Evolutionary conservation across 495 filamentous ascomycete species (phyloP).

Genomic region (Lophiotrema nucula): DNA sequence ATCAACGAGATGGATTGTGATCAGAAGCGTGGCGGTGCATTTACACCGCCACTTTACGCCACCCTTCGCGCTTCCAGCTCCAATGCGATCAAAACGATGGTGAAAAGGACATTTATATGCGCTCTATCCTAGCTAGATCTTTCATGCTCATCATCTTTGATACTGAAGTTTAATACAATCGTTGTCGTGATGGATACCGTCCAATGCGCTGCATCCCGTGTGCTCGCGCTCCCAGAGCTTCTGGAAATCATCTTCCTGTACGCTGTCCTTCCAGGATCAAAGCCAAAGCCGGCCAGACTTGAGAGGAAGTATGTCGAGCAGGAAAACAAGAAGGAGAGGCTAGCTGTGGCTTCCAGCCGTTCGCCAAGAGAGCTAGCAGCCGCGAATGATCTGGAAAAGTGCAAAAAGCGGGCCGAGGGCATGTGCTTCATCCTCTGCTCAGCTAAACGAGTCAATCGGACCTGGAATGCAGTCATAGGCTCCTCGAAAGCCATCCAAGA

Average conservation of each 20-base stretch:
- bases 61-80: no score
- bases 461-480: slow-evolving; percentile 7
- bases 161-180: no score
- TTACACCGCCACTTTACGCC: no score
- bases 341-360: background rate
- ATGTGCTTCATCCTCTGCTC: slow-evolving; percentile 7
- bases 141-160: no score
- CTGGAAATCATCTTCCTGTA: slow-evolving; percentile 7
- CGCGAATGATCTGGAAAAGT: background rate
- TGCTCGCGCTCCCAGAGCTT: slow-evolving; percentile 5
- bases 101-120: no score
- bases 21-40: no score
- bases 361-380: background rate
- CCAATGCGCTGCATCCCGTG: background rate
- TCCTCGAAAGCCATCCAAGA: slow-evolving; percentile 2
- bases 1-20: no score
- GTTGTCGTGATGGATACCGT: slow-evolving; percentile 38
- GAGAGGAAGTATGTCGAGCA: background rate
- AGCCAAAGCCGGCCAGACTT: background rate
- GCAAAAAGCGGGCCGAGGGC: background rate
- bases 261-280: background rate
- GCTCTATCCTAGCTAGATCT: no score
- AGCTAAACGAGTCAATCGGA: background rate
- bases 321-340: background rate
- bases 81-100: no score